A percentile compares a stretch with the other conserved stretches of the same genome.
Evolutionary conservation across 495 filamentous ascomycete species (phyloP).

Genomic region (Hypoxylon rickii): DNA sequence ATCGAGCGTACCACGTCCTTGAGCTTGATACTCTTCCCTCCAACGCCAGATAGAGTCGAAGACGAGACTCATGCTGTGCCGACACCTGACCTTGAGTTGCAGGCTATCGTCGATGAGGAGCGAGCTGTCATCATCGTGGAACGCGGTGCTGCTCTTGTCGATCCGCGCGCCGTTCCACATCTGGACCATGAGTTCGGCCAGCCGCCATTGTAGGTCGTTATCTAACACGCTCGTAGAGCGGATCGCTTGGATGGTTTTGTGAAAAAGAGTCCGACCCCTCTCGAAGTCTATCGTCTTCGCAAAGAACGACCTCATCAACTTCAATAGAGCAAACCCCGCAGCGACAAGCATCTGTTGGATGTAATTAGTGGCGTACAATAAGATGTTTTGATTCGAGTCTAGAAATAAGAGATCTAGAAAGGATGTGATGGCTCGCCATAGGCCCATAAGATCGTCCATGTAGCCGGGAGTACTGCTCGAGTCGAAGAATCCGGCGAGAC

Average conservation of each 20-base stretch:
- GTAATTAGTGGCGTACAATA: slow-evolving; percentile 81
- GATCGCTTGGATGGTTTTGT: slow-evolving; percentile 75
- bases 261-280: slow-evolving; percentile 74
- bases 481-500: slow-evolving; percentile 87
- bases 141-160: slow-evolving; percentile 46
- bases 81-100: slow-evolving; percentile 82
- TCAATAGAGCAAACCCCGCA: slow-evolving; percentile 80
- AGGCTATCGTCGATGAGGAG: slow-evolving; percentile 69
- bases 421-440: slow-evolving; percentile 74
- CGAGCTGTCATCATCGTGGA: slow-evolving; percentile 43
- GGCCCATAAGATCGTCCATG: slow-evolving; percentile 72
- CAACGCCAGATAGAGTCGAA: slow-evolving; percentile 94
- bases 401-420: slow-evolving; percentile 74
- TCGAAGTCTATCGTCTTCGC: slow-evolving; percentile 71
- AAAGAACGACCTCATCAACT: slow-evolving; percentile 86
- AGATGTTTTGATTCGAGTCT: slow-evolving; percentile 50
- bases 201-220: slow-evolving; percentile 83
- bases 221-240: slow-evolving; percentile 75
- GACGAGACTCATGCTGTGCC: slow-evolving; percentile 91
- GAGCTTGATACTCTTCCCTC: slow-evolving; percentile 83
- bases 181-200: slow-evolving; percentile 89
- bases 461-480: slow-evolving; percentile 74
- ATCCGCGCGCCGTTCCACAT: slow-evolving; percentile 81
- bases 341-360: slow-evolving; percentile 92
- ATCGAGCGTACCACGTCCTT: slow-evolving; percentile 77